Evolutionary conservation across 2,329 filamentous ascomycete species (phyloP), one percentile per base, ranked within the genome.

Genomic region (Colletotrichum cereale): DNA sequence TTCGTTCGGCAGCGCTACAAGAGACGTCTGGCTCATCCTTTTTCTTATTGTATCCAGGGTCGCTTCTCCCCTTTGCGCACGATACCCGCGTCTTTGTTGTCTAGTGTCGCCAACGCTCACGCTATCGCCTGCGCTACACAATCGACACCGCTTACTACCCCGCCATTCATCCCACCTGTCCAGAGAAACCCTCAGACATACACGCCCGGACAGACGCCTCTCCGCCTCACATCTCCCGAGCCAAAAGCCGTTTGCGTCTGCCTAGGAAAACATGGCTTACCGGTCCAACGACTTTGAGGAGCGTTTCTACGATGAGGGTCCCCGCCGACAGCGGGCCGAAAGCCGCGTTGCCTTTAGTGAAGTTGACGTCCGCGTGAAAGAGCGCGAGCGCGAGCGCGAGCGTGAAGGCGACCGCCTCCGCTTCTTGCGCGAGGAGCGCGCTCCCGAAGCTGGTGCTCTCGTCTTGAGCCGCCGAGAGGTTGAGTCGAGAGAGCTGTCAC

Each of bases 401-500:
- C 78, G 79, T n/a, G 79, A 81, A 53, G 77, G 61, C 31, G 70
- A 73, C 63, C 73, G 75, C 38, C 72, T 81, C 66, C 83, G 85
- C 52, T 89, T 89, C 75, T 78, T 89, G 69, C 84, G 86, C 61
- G 85, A 88, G 2, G 86, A 88, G 50, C 78, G 74, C 36, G 82
- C 86, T 66, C 70, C 78, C 34, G 87, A 89, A 69, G 79, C 84
- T 34, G 87, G 87, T 3, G 82, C 84, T 47, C 78, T 90, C 76
- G 87, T 90, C 24, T 82, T 90, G 58, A 85, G 88, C 62, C 81
- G 86, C 74, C 84, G 87, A 56, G 87, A 89, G 67, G 82, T 89
- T 62, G 88, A 89, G 80, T 87, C 85, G 0, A 76, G 87, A 71
- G 87, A 89, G 77, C 81, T 82, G 52, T 78, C 80, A 47, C 82